phyloP scores from a whole-genome alignment of 2,329 filamentous ascomycete species.

The Diaporthe caulivora region DNA sequence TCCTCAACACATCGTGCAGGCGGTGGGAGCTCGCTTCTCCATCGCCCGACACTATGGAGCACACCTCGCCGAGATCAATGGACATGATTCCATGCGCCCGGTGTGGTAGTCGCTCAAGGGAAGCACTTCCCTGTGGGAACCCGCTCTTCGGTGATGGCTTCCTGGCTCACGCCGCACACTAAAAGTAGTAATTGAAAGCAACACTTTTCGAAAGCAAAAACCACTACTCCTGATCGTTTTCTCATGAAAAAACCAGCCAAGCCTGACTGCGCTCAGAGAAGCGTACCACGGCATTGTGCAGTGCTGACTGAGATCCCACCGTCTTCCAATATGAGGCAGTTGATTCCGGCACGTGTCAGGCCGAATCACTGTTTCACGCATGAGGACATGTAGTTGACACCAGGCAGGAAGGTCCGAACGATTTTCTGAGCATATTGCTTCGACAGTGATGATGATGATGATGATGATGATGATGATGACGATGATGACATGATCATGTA shows the following conservation, averaged over 20 bases:
- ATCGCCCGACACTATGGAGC: background rate
- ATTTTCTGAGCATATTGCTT: background rate
- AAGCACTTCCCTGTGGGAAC: background rate
- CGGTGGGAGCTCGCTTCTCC: background rate
- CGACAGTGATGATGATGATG: background rate
- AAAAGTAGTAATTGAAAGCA: constrained; percentile 22
- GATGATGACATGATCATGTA: no score
- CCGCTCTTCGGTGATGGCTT: background rate
- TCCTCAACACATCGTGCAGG: background rate
- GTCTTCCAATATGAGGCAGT: background rate
- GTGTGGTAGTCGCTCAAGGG: no score
- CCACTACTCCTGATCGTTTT: no score
- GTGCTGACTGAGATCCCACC: background rate
- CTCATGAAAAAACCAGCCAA: background rate
- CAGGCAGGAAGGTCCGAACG: background rate
- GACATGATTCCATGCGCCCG: background rate
- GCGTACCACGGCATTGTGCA: background rate
- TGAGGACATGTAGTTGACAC: background rate
- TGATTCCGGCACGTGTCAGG: background rate
- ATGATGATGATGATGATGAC: background rate
- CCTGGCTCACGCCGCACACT: no score
- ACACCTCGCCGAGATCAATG: background rate
- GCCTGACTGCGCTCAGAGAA: background rate
- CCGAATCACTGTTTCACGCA: background rate
- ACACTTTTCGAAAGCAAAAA: background rate